Evolutionary conservation across 306 rosid genomes (phyloP).

Genomic region (Adenanthera pavonina): DNA sequence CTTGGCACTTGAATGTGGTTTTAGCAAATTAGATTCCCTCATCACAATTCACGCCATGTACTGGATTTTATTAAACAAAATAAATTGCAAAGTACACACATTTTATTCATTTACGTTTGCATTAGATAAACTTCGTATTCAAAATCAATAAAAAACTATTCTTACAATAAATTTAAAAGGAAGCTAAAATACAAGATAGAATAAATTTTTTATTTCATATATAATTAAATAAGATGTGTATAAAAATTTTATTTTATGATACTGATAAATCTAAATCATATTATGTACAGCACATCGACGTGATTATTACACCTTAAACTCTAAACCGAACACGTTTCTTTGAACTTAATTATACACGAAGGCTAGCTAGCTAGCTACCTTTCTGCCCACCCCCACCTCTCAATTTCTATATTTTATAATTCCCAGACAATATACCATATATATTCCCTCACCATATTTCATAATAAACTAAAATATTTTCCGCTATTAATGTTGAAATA

Average conservation of each 20-base stretch:
- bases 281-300: background rate
- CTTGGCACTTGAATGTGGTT: background rate
- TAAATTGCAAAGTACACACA: no score
- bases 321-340: background rate
- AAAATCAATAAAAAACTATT: no score
- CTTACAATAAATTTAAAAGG: no score
- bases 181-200: no score
- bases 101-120: no score
- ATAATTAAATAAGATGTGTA: no score
- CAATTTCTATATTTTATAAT: background rate
- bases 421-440: no score
- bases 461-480: background rate
- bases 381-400: background rate
- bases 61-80: no score
- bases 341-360: background rate
- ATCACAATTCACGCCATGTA: background rate
- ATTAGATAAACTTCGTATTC: no score
- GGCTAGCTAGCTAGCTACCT: background rate
- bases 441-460: background rate
- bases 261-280: no score
- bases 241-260: no score
- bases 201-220: no score
- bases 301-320: background rate
- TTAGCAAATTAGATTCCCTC: background rate
- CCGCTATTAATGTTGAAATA: background rate